Conservation (phyloP, 768 basidiomycete species). For the Rhodotorula graminis region DNA sequence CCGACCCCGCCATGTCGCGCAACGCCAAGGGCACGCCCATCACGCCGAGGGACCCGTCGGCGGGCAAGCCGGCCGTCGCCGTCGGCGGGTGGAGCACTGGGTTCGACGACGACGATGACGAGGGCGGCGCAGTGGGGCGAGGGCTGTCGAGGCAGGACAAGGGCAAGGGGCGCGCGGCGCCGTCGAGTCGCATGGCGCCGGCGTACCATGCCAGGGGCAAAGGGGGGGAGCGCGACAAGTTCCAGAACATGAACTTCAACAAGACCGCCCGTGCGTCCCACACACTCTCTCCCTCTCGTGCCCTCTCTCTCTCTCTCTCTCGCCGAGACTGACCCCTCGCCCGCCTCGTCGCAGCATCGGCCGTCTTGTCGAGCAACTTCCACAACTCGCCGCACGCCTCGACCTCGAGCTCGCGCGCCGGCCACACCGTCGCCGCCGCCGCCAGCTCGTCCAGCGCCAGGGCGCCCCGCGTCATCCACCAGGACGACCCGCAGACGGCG, state of each 20-base stretch:
- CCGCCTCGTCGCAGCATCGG: background rate
- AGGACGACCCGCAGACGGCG: conserved; percentile 1
- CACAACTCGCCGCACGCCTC: background rate
- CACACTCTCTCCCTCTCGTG: no score
- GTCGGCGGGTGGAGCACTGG: background rate
- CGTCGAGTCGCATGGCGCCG: no score
- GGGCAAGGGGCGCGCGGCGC: no score
- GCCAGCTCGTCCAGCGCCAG: no score
- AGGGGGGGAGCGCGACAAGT: no score
- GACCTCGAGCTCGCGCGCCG: background rate
- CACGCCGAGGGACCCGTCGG: background rate
- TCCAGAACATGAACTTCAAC: no score
- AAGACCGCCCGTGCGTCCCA: no score
- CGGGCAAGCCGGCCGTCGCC: no score
- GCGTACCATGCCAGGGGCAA: no score
- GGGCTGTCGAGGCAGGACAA: background rate
- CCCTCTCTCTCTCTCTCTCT: no score
- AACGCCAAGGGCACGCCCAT: background rate
- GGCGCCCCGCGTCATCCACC: background rate
- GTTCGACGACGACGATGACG: background rate
- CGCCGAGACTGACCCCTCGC: no score
- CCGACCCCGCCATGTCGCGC: background rate
- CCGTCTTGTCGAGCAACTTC: background rate
- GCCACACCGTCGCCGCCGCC: background rate
- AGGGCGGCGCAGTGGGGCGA: no score